Evolutionary conservation across 176 grass and related monocot genomes (phyloP), one percentile per base, ranked within the genome.

Genomic region (Metroxylon sagu): DNA sequence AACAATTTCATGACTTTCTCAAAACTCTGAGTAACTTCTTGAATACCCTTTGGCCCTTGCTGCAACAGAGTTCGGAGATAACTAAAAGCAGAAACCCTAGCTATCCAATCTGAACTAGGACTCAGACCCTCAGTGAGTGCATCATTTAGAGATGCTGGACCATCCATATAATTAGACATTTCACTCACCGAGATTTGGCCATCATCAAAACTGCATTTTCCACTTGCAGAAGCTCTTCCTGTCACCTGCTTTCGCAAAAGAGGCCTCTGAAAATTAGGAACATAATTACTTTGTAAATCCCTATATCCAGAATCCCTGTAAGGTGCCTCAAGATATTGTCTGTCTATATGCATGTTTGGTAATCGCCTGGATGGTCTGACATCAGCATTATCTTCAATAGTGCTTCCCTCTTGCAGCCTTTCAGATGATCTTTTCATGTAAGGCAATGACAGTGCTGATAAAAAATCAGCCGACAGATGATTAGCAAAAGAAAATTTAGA

Each of bases 1-100:
- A 98, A 98, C 56, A 98, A 67, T 70, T 88, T 98, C 93, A 98
- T 98, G 52, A 98, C 93, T 70, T 98, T 98, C 61, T 98, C 93
- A 76, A 98, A 88, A 85, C 83, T 91, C 59, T 88, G 87, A 31
- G 67, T 80, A 53, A 98, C 82, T 88, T 98, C 93, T 78, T 91
- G 82, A 56, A 80, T 70, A 69, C 87, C 93, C 71, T 60, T 98
- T 56, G 77, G 84, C 4, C 87, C 93, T 73, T 91, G 93, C 75
- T 98, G 69, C 62, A 88, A 68, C 64, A 92, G 67, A 69, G 77
- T 88, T 66, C 88, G 71, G 60, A 98, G 84, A 80, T 87, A 98
- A 65, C 91, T 89, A 56, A 98, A 98, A 67, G 88, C 84, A 53
- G 88, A 88, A 77, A 98, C 93, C 77, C 81, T 86, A 56, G 63